Evolutionary conservation across 2,329 filamentous ascomycete genomes (phyloP).

Genomic region (Talaromyces sp.): DNA sequence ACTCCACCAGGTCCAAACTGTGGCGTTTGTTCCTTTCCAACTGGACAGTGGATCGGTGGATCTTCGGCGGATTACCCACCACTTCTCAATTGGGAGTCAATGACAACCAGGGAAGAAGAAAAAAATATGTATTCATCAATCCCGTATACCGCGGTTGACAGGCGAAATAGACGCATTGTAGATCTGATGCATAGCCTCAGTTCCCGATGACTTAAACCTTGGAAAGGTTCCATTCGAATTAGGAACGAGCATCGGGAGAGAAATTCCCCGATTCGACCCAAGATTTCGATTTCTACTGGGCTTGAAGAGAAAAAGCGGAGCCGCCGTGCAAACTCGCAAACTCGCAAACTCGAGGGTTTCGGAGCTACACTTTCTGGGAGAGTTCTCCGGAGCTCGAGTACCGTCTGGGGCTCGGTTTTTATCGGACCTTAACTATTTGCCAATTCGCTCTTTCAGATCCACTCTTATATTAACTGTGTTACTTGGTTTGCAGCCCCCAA

Average conservation of each 20-base stretch:
- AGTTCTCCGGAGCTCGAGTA: slow-evolving; percentile 3
- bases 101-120: not conserved
- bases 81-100: not conserved
- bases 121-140: not conserved
- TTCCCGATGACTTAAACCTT: too few relatives aligned
- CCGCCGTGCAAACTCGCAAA: slow-evolving; percentile 9
- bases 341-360: too few relatives aligned
- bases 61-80: slow-evolving; percentile 10
- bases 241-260: too few relatives aligned
- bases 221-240: too few relatives aligned
- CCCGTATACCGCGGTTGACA: not conserved
- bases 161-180: too few relatives aligned
- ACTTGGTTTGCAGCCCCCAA: not conserved
- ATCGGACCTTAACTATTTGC: slow-evolving; percentile 4
- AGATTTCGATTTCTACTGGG: not conserved
- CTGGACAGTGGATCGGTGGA: slow-evolving; percentile 16
- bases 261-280: slow-evolving; percentile 2
- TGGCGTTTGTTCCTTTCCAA: slow-evolving; percentile 11
- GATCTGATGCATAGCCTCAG: too few relatives aligned
- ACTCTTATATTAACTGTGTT: not conserved
- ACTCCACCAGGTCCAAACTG: slow-evolving; percentile 1
- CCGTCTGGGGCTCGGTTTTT: not conserved
- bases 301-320: slow-evolving; percentile 10
- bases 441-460: not conserved
- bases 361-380: slow-evolving; percentile 22